Base-by-base conservation (phyloP, 768 basidiomycete species). In the Amylocystis lapponica region DNA sequence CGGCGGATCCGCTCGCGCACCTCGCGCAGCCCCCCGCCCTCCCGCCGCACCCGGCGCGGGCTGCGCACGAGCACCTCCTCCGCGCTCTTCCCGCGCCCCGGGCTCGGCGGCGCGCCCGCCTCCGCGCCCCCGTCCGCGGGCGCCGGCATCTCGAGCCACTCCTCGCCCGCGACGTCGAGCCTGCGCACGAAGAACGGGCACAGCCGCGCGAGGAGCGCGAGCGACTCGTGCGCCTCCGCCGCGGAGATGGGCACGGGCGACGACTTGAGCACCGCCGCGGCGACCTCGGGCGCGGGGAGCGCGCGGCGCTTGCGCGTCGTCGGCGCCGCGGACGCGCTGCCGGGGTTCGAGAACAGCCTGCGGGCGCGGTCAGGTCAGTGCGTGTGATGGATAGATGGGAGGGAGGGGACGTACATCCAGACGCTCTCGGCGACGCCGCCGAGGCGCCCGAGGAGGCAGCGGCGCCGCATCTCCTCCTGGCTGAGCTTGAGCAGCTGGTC, bases 401-500 rank as follows among this genome's bases (percentile, higher is more conserved):
- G n/a, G n/a, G n/a, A n/a, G n/a, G n/a, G 30, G 14, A 47, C 50
- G 46, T 38, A 86, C 89, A 90, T 89, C 86, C 88, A 91, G 14
- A 84, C 76, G 50, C 87, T 85, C 57, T 92, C 88, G n/a, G 89
- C 89, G 22, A 92, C 76, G 9, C 83, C 82, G 21, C 75, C 74
- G 6, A 92, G 72, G 16, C 89, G 78, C 38, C 88, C 88, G 7
- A 92, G 69, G 23, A 90, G 60, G 51, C 83, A 87, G 27, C 87
- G 71, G 45, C 83, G 72, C 46, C 86, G 74, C 66, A 85, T 75
- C 57, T 86, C 88, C 45, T 89, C 86, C 56, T 88, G 86, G 31
- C 80, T 71, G 43, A 89, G 65, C 62, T 81, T 83, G 32, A 81
- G 61, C 48, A 88, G 68, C 50, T 84, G 76, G 41, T 86, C 85